A percentile compares a stretch with the other conserved stretches of the same genome.
Evolutionary conservation across 2,329 filamentous ascomycete genomes (phyloP).

Genomic region (Aureobasidium leucospermi): DNA sequence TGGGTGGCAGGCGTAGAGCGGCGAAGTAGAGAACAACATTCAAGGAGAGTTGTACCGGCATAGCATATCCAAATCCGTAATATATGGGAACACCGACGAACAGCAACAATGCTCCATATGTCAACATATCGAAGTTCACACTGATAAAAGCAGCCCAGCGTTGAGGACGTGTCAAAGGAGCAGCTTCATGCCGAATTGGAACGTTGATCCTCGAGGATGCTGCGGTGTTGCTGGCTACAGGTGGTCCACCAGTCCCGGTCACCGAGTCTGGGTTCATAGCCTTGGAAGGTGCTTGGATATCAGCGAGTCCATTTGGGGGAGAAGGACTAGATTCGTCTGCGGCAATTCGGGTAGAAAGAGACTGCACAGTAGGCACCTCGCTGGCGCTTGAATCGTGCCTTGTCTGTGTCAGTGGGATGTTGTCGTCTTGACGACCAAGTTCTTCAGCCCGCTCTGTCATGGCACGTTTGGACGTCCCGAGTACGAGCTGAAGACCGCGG

Average conservation of each 20-base stretch:
- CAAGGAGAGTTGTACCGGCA: conserved; percentile 39
- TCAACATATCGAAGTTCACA: conserved; percentile 39
- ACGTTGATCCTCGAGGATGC: not conserved
- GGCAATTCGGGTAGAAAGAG: not conserved
- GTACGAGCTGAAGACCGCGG: conserved; percentile 45
- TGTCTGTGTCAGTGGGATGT: conserved; percentile 39
- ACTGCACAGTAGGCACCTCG: not conserved
- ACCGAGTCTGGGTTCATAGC: conserved; percentile 21
- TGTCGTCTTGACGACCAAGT: conserved; percentile 37
- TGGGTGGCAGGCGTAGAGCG: conserved; percentile 42
- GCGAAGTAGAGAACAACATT: conserved; percentile 47
- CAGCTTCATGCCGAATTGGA: conserved; percentile 33
- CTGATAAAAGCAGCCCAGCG: conserved; percentile 45
- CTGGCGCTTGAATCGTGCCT: conserved; percentile 13
- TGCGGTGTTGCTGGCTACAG: conserved; percentile 8
- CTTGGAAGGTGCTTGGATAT: conserved; percentile 17
- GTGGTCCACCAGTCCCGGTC: conserved; percentile 22
- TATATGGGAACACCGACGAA: conserved; percentile 50
- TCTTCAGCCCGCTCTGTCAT: conserved; percentile 47
- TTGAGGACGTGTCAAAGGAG: conserved; percentile 41
- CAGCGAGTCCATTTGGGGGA: not conserved
- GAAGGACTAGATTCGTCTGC: not conserved
- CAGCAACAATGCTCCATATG: conserved; percentile 41
- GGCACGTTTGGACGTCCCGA: conserved; percentile 47
- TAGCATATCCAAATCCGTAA: conserved; percentile 46